Base-by-base conservation (phyloP, 2,329 filamentous ascomycete species). In the Lecanicillium sp. region DNA sequence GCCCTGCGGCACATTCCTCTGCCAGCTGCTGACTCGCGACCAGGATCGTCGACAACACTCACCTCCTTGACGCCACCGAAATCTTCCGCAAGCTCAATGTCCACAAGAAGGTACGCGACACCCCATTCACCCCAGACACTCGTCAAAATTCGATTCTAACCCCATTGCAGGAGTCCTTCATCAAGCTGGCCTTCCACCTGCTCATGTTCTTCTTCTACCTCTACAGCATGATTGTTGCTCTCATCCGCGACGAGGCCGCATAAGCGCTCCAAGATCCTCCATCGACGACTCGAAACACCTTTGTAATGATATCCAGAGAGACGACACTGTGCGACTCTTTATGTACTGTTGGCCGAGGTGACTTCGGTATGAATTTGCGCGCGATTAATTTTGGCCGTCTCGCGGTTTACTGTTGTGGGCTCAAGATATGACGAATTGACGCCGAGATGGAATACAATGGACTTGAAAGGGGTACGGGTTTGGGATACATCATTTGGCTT, bases 161-260 rank as follows among this genome's bases (percentile, higher is more conserved):
- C 24, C 2, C 14, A 6, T 52, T 55, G 47, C 49, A 95, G 90
- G 93, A 98, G 81, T 97, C 93, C 1, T 98, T 98, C 70, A 84
- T 93, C 75, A 98, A 98, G 76, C 87, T 98, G 36, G 93, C 91
- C 49, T 98, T 98, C 79, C 93, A 98, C 71, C 77, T 98, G 52
- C 70, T 98, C 73, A 96, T 98, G 90, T 98, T 98, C 81, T 98
- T 98, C 83, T 98, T 97, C 81, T 98, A 98, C 74, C 86, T 98
- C 49, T 95, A 95, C 81, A 94, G 87, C 84, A 94, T 93, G 87
- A 93, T 93, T 60, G 91, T 96, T 55, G 91, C 93, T 57, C 79
- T 98, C 54, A 98, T 98, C 75, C 84, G 86, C 64, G 93, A 97
- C 69, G 93, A 98, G 73, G 81, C 86, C 52, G 81, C 90, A 70